Percentiles rank a stretch among this genome's conserved stretches.
Evolutionary conservation across 2,329 filamentous ascomycete genomes (phyloP).

Genomic region (Colletotrichum orbiculare): DNA sequence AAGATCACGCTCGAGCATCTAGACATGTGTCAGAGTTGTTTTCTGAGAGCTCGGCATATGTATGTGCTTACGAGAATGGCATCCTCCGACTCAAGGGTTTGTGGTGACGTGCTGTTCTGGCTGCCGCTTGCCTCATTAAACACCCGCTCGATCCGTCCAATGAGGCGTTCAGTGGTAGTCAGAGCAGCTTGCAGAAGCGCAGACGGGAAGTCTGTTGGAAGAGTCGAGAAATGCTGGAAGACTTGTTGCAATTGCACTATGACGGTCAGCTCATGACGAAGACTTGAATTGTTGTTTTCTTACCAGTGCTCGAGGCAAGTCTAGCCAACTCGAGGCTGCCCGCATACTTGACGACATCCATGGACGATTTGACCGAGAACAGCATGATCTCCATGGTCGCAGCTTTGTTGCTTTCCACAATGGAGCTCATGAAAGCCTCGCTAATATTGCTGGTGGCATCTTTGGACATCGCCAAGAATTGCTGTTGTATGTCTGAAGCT

Average conservation of each 20-base stretch:
- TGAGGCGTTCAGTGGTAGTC: slow-evolving; percentile 59
- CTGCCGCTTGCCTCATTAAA: slow-evolving; percentile 51
- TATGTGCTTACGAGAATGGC: slow-evolving; percentile 52
- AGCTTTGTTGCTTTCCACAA: slow-evolving; percentile 63
- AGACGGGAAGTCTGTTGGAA: slow-evolving; percentile 60
- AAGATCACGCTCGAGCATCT: slow-evolving; percentile 62
- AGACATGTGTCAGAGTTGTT: slow-evolving; percentile 22
- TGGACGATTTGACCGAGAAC: slow-evolving; percentile 58
- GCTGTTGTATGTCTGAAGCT: slow-evolving; percentile 66
- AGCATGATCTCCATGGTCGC: slow-evolving; percentile 65
- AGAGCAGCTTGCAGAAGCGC: slow-evolving; percentile 56
- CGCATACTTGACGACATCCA: slow-evolving; percentile 62
- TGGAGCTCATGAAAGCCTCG: slow-evolving; percentile 58
- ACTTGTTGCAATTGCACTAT: slow-evolving; percentile 61
- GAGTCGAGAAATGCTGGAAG: slow-evolving; percentile 59
- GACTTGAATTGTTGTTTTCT: slow-evolving; percentile 27
- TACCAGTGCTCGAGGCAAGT: slow-evolving; percentile 60
- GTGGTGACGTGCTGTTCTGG: slow-evolving; percentile 51
- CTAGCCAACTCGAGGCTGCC: slow-evolving; percentile 58
- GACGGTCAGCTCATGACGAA: slow-evolving; percentile 33
- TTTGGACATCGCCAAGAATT: slow-evolving; percentile 61
- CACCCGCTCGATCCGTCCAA: slow-evolving; percentile 55
- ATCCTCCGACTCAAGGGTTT: slow-evolving; percentile 59
- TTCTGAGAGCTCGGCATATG: neutral
- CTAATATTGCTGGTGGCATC: slow-evolving; percentile 56